Percentiles rank a stretch among this genome's conserved stretches.
Conservation (phyloP, 2,329 filamentous ascomycete species). For the Scytalidium lignicola region DNA sequence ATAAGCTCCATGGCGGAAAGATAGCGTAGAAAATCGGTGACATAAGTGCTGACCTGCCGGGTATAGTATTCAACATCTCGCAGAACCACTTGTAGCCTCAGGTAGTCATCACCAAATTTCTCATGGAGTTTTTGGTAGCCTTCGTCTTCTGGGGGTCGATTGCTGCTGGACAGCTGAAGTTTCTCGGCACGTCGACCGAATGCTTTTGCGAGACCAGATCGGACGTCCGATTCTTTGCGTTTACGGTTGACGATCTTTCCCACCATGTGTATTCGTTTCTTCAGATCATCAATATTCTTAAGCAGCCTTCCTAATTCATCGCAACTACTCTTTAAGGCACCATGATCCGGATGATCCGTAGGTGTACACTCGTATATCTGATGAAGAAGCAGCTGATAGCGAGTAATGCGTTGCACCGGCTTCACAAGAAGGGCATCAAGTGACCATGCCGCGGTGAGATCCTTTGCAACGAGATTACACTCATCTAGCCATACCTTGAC, state of each 20-base stretch:
- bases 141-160: conserved; percentile 62
- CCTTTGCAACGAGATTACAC: conserved; percentile 86
- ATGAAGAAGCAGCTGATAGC: conserved; percentile 83
- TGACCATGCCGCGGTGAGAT: conserved; percentile 91
- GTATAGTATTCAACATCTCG: conserved; percentile 93
- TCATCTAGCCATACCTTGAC: conserved; percentile 85
- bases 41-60: conserved; percentile 71
- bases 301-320: conserved; percentile 59
- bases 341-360: conserved; percentile 75
- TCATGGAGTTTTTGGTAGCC: conserved; percentile 78
- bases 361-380: conserved; percentile 77
- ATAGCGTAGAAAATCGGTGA: conserved; percentile 76
- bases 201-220: conserved; percentile 77
- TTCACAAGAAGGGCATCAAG: conserved; percentile 95
- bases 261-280: conserved; percentile 89
- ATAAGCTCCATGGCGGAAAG: conserved; percentile 78
- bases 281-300: conserved; percentile 88
- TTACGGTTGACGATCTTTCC: conserved; percentile 81
- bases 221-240: conserved; percentile 83
- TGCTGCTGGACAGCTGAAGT: conserved; percentile 69
- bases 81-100: conserved; percentile 79
- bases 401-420: conserved; percentile 88
- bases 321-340: conserved; percentile 52
- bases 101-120: conserved; percentile 86
- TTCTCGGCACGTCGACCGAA: conserved; percentile 66